Evolutionary conservation across 345 rosid species (phyloP).

Genomic region (Zanthoxylum bungeanum): DNA sequence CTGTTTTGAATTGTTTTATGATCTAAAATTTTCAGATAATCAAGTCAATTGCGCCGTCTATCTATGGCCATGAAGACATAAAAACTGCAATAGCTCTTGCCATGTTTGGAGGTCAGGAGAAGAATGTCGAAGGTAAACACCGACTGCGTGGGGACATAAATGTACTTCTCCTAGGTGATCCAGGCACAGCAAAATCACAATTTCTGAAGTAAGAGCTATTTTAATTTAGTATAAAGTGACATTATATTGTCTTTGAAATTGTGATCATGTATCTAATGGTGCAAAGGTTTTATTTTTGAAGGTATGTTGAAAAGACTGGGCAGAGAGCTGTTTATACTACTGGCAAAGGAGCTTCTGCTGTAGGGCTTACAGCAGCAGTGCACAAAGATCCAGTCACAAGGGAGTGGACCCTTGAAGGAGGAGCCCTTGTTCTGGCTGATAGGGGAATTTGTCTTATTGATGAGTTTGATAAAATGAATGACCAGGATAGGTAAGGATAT

Average conservation of each 20-base stretch:
- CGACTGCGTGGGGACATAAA: slow-evolving; percentile 90
- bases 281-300: slow-evolving; percentile 24
- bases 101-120: slow-evolving; percentile 99
- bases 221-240: neutral
- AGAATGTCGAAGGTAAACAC: slow-evolving; percentile 90
- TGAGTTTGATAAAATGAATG: slow-evolving; percentile 99
- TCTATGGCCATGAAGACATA: slow-evolving; percentile 97
- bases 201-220: slow-evolving; percentile 72
- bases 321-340: slow-evolving; percentile 99
- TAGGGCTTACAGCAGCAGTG: slow-evolving; percentile 97
- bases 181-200: slow-evolving; percentile 98
- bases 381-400: slow-evolving; percentile 99
- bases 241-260: neutral
- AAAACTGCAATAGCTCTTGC: slow-evolving; percentile 94
- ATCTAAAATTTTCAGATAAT: slow-evolving; percentile 52
- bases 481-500: slow-evolving; percentile 80
- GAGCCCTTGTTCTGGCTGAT: slow-evolving; percentile 98
- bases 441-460: slow-evolving; percentile 95
- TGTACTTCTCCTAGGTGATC: slow-evolving; percentile 91
- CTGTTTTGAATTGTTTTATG: slow-evolving; percentile 8
- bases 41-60: slow-evolving; percentile 96
- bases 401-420: slow-evolving; percentile 99
- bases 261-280: slow-evolving; percentile 12
- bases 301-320: slow-evolving; percentile 97
- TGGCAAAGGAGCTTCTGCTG: slow-evolving; percentile 99